Evolutionary conservation across 768 basidiomycete species (phyloP), one percentile per base, ranked within the genome.

Genomic region (Termitomyces sp.): DNA sequence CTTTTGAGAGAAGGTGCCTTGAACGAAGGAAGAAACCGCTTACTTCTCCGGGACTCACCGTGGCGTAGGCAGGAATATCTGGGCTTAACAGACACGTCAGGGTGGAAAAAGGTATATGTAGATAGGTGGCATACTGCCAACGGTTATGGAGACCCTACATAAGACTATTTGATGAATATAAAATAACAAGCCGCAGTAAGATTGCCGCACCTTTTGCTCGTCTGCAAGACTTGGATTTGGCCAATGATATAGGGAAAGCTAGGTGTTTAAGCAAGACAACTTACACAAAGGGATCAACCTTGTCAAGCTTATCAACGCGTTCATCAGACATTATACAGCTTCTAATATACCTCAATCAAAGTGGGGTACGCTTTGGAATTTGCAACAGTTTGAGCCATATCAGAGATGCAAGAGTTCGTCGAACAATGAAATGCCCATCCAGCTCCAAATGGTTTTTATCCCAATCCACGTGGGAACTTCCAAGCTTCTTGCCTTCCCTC

Each of bases 231-330:
- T 77, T 43, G 33, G 6, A 35, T 24, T 24, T 35, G 13, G 2
- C 50, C 9, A 9, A 28, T 7, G 56, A 26, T 16, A 11, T 8
- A 28, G 22, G 36, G 7, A 10, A 30, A 41, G 48, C 13, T 22
- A 28, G 4, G 32, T 24, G 14, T 18, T 18, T n/a, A 14, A 41
- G 30, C 11, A 5, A 20, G 14, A 44, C 26, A 43, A 63, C 83
- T 74, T 63, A 88, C 85, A 83, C 64, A 65, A 88, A 87, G 1
- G 88, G 87, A 66, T 90, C 86, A 52, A 88, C 78, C 86, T 87
- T 55, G 11, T 11, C 18, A 20, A 30, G 26, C 5, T 20, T 41
- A 9, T 52, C 24, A 52, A 14, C n/a, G 24, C 9, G 5, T 52
- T 38, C 2, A 0, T 38, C n/a, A 18, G 14, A 36, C 36, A n/a